Evolutionary conservation across 805 yeast species (phyloP).

Genomic region (Teunomyces tritomae): DNA sequence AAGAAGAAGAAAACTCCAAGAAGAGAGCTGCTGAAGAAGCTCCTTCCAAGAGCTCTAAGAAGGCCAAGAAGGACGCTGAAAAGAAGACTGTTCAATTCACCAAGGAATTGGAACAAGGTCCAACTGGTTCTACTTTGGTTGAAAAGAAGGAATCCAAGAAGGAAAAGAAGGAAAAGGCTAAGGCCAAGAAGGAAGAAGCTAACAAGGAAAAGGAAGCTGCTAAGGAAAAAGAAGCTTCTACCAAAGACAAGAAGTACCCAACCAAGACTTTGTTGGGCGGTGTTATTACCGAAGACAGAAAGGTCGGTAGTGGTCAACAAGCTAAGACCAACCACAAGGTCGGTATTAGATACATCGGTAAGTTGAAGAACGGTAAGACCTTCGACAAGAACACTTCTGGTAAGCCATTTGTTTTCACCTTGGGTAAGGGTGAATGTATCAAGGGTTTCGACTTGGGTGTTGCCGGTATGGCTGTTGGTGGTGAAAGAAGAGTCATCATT

Average conservation of each 20-base stretch:
- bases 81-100: slow-evolving; percentile 80
- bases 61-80: slow-evolving; percentile 37
- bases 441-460: slow-evolving; percentile 99
- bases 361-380: slow-evolving; percentile 92
- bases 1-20: slow-evolving; percentile 48
- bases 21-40: slow-evolving; percentile 36
- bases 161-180: slow-evolving; percentile 16
- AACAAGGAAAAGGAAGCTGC: slow-evolving; percentile 20
- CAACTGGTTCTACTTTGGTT: slow-evolving; percentile 53
- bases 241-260: slow-evolving; percentile 51
- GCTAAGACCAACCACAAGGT: slow-evolving; percentile 89
- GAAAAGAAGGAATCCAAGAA: slow-evolving; percentile 25
- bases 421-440: slow-evolving; percentile 98
- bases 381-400: slow-evolving; percentile 97
- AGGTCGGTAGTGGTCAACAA: slow-evolving; percentile 79
- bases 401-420: slow-evolving; percentile 86
- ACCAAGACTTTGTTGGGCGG: slow-evolving; percentile 89
- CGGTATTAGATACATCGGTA: slow-evolving; percentile 97
- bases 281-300: slow-evolving; percentile 89
- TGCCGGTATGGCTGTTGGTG: slow-evolving; percentile 97
- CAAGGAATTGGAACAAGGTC: slow-evolving; percentile 92
- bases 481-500: slow-evolving; percentile 95
- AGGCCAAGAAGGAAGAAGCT: slow-evolving; percentile 16
- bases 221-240: slow-evolving; percentile 11
- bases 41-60: slow-evolving; percentile 26